Percentiles rank a stretch among this genome's conserved stretches.
phyloP scores from a whole-genome alignment of 2,329 filamentous ascomycete genomes.

The Gliomastix tumulicola region DNA sequence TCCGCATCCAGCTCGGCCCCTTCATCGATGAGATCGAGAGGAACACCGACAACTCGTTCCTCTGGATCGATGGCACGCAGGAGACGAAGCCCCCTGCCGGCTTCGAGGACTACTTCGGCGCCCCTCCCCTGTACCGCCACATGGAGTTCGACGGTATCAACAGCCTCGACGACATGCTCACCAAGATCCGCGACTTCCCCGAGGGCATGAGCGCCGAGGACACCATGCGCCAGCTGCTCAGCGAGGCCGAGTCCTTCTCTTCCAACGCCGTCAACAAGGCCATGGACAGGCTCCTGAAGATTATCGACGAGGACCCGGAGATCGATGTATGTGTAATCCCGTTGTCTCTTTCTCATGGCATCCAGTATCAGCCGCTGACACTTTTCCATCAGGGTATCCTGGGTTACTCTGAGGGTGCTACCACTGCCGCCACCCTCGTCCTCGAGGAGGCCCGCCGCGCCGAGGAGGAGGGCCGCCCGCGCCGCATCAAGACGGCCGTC shows the following conservation, averaged over 20 bases:
- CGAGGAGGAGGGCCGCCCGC: conserved; percentile 21
- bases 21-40: no score
- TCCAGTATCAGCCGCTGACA: no score
- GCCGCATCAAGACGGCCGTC: conserved; percentile 31
- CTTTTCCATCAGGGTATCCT: no score
- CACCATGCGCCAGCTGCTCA: conserved; percentile 43
- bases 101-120: conserved; percentile 51
- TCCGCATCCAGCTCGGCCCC: no score
- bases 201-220: conserved; percentile 45
- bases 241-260: conserved; percentile 22
- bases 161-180: conserved; percentile 41
- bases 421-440: conserved; percentile 44
- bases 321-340: conserved; percentile 17
- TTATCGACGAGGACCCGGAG: conserved; percentile 9
- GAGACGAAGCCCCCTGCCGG: conserved; percentile 41
- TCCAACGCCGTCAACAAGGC: conserved; percentile 35
- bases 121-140: conserved; percentile 42
- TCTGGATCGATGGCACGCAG: conserved; percentile 45
- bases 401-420: conserved; percentile 55
- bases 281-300: not conserved
- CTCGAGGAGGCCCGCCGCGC: no score
- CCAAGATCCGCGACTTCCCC: conserved; percentile 47
- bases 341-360: no score
- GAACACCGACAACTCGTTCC: no score
- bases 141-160: no score